Conservation (phyloP, 164 flowering plant species). For the Aristolochia californica region DNA sequence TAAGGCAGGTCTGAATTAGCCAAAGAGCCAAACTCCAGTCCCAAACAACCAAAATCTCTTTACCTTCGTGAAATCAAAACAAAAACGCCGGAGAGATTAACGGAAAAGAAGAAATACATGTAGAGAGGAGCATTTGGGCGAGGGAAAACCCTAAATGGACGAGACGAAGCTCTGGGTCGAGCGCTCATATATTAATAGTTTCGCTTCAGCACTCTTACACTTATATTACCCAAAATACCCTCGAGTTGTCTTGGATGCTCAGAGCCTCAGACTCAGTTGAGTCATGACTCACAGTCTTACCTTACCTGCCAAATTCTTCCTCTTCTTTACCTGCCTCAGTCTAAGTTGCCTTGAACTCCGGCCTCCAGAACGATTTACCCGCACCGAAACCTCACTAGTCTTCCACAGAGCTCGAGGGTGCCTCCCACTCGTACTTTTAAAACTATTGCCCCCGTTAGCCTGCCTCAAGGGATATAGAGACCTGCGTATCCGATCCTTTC, state of each 20-base stretch:
- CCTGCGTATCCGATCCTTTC: constrained; percentile 16
- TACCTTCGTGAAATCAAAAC: no score
- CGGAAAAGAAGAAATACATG: no score
- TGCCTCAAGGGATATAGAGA: constrained; percentile 18
- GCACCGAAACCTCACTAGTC: constrained; percentile 19
- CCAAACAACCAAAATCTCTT: not conserved
- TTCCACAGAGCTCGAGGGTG: constrained; percentile 14
- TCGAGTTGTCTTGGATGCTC: no score
- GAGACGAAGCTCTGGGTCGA: no score
- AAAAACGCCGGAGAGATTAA: not conserved
- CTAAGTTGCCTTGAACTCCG: constrained; percentile 16
- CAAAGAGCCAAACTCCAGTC: constrained; percentile 8
- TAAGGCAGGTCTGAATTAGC: constrained; percentile 1
- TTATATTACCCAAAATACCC: no score
- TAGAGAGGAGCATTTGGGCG: no score
- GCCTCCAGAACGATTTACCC: constrained; percentile 14
- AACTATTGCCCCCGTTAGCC: constrained; percentile 4
- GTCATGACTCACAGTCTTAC: no score
- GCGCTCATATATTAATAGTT: no score
- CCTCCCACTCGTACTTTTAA: constrained; percentile 6
- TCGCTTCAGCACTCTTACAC: no score
- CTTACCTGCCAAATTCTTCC: constrained; percentile 6
- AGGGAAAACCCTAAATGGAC: no score
- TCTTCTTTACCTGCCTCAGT: constrained; percentile 20
- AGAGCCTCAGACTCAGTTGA: no score